These are phyloP conservation scores for Diaporthe amygdali DNA, from an alignment of 2,329 filamentous ascomycete species.

Conservation along the genomic window DNA sequence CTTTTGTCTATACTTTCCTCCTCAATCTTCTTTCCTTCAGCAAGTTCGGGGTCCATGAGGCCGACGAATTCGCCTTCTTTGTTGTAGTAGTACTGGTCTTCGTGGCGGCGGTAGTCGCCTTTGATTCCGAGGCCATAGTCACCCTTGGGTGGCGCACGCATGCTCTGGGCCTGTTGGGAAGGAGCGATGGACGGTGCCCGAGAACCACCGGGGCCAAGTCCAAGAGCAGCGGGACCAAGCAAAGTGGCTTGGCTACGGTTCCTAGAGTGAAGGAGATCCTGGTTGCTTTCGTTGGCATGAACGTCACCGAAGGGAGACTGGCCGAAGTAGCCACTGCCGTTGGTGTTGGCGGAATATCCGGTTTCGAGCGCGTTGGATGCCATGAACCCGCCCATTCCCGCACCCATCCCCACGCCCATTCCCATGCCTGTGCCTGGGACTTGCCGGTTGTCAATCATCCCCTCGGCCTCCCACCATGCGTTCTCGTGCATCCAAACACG, in stretches of 20 bases:
- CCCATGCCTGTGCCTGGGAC: slow-evolving; percentile 66
- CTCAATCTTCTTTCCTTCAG: slow-evolving; percentile 77
- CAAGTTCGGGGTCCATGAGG: slow-evolving; percentile 77
- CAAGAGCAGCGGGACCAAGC: slow-evolving; percentile 44
- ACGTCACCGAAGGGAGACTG: slow-evolving; percentile 63
- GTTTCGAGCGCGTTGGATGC: slow-evolving; percentile 68
- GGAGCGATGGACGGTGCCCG: slow-evolving; percentile 66
- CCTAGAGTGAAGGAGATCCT: slow-evolving; percentile 71
- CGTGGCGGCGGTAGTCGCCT: slow-evolving; percentile 76
- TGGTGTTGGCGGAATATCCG: slow-evolving; percentile 66
- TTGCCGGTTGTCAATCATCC: slow-evolving; percentile 74
- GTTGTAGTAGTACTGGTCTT: slow-evolving; percentile 72
- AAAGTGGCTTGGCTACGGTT: slow-evolving; percentile 60
- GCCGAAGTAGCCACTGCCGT: slow-evolving; percentile 71
- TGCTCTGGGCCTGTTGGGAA: slow-evolving; percentile 41
- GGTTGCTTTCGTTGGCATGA: slow-evolving; percentile 70
- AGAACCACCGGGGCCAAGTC: slow-evolving; percentile 19
- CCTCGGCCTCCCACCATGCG: slow-evolving; percentile 98
- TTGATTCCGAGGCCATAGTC: slow-evolving; percentile 91
- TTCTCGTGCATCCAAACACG: slow-evolving; percentile 94
- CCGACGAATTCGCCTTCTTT: slow-evolving; percentile 71
- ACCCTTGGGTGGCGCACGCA: slow-evolving; percentile 65
- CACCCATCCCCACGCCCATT: slow-evolving; percentile 26
- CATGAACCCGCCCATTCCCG: slow-evolving; percentile 38
- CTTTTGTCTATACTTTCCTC: slow-evolving; percentile 66